Base-by-base conservation (phyloP, 2,329 filamentous ascomycete species). In the Aspergillus udagawae region DNA sequence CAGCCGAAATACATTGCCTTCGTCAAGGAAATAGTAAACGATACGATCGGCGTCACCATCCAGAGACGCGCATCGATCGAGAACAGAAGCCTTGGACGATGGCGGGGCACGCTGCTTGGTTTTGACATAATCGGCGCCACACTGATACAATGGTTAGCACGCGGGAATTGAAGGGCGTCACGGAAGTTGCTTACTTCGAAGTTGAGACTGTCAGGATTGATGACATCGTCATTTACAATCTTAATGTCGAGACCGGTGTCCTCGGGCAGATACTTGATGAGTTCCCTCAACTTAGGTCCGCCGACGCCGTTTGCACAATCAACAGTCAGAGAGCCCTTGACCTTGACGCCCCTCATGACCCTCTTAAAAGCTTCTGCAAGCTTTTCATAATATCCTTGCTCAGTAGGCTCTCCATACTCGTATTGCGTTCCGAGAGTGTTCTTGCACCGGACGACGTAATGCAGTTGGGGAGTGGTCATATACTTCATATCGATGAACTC, bases 241-340 rank as follows among this genome's bases (percentile, higher is more conserved):
- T 88, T 91, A 77, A 96, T 88, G 56, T 96, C 86, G 53, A 97
- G 78, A 23, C 84, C 84, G 50, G 87, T 86, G 67, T 88, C 85
- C 56, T 80, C 76, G 41, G 90, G 88, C 53, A 97, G 80, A 68
- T 90, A 83, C 74, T 96, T 96, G 68, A 97, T 82, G 62, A 97
- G 82, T 74, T 96, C 91, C 60, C 82, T 81, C 65, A 99, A 79
- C 79, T 97, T 96, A 44, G 93, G 92, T 3, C 91, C 94, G 66
- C 94, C 94, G 58, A 99, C 92, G 67, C 94, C 94, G 70, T 99
- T 99, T 68, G 94, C 94, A 73, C 93, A 96, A 75, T 99, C 94
- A 14, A 99, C 91, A 6, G 86, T 90, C 62, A 99, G 79, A 56
- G 83, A 76, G 5, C 92, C 92, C 52, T 84, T 80, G 45, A 91